These are phyloP conservation scores for Pterocarpus macrocarpus DNA, from an alignment of 306 rosid species.

Conservation along the genomic window DNA sequence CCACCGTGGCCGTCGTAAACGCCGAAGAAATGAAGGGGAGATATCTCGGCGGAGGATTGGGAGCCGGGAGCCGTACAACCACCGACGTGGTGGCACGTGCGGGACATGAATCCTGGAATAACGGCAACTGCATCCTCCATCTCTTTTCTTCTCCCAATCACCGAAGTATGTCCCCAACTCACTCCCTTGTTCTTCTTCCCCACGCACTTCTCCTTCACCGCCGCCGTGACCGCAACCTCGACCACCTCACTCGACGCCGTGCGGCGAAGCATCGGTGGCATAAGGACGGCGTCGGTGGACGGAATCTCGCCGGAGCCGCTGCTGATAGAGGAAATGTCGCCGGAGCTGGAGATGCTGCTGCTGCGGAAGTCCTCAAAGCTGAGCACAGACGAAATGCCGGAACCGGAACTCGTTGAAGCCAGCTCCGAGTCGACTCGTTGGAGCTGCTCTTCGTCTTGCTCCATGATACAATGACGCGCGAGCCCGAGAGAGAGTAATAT, in stretches of 20 bases:
- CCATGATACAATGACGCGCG: not conserved
- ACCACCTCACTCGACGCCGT: not conserved
- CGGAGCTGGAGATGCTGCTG: constrained; percentile 49
- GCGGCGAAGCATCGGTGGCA: not conserved
- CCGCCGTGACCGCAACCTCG: not conserved
- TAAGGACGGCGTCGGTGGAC: constrained; percentile 19
- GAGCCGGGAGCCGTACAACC: constrained; percentile 80
- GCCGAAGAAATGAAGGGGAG: constrained; percentile 81
- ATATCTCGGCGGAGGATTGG: constrained; percentile 66
- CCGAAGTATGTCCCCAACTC: constrained; percentile 73
- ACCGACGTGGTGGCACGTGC: constrained; percentile 71
- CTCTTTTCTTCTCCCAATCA: constrained; percentile 79
- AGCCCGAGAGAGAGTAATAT: not conserved
- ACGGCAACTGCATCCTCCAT: constrained; percentile 84
- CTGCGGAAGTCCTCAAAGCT: constrained; percentile 46
- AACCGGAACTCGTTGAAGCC: constrained; percentile 48
- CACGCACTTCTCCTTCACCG: constrained; percentile 66
- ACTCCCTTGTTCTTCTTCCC: constrained; percentile 68
- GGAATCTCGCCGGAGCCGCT: constrained; percentile 74
- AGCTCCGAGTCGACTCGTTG: constrained; percentile 60
- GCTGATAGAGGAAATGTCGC: constrained; percentile 63
- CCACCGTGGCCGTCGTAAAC: constrained; percentile 95
- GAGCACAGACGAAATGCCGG: constrained; percentile 58
- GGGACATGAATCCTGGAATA: constrained; percentile 70
- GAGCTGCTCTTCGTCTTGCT: constrained; percentile 54